Conservation (phyloP, 31 red algal species). For the Odonthalia washingtoniensis region DNA sequence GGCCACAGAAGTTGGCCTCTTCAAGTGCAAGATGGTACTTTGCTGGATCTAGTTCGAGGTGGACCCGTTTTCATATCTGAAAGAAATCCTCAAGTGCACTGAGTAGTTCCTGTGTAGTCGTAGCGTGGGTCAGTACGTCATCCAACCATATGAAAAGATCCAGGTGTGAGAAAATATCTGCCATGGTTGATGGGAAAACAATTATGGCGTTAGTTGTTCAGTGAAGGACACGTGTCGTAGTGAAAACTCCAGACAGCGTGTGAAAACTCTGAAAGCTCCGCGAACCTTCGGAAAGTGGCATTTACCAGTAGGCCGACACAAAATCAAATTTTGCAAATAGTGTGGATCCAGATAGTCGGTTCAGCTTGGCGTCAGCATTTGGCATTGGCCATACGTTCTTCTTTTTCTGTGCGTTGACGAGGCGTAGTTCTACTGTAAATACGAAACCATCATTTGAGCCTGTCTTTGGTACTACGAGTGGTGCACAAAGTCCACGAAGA, state of each 20-base stretch:
- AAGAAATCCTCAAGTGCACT: background rate
- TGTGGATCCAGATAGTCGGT: constrained; percentile 9
- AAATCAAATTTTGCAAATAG: constrained; percentile 48
- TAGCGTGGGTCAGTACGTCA: constrained; percentile 3
- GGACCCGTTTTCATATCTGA: background rate
- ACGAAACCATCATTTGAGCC: constrained; percentile 50
- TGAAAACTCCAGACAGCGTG: constrained; percentile 53
- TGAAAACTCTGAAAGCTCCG: constrained; percentile 41
- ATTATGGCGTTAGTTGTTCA: constrained; percentile 31
- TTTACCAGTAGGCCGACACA: constrained; percentile 57
- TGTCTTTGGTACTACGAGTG: constrained; percentile 50
- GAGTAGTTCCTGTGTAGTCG: background rate
- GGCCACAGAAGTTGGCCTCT: constrained; percentile 43
- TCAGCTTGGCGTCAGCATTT: constrained; percentile 31
- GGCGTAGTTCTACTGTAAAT: constrained; percentile 44
- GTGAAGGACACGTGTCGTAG: constrained; percentile 42
- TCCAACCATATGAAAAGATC: constrained; percentile 25
- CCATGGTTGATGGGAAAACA: constrained; percentile 11
- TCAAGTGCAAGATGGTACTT: constrained; percentile 49
- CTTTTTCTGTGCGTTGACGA: constrained; percentile 9
- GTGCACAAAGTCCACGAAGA: constrained; percentile 60
- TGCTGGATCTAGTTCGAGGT: constrained; percentile 49
- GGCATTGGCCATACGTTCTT: constrained; percentile 51
- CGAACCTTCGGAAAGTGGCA: constrained; percentile 39
- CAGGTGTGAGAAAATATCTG: background rate